Conservation (phyloP, 2,329 filamentous ascomycete genomes). For the Cordyceps farinosa region DNA sequence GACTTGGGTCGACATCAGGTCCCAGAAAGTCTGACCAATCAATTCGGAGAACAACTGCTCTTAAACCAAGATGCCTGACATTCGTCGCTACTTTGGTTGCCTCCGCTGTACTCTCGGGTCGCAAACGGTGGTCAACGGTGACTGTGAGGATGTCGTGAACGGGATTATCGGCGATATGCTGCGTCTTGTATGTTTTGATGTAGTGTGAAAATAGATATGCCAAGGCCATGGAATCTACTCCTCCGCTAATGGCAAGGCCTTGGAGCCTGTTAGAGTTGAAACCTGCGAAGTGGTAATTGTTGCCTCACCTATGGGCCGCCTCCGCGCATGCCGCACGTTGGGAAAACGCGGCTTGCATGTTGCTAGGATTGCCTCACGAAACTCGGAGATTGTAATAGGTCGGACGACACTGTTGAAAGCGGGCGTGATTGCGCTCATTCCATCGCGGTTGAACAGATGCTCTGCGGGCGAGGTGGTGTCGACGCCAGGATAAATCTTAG, state of each 20-base stretch:
- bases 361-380: slow-evolving; percentile 47
- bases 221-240: slow-evolving; percentile 96
- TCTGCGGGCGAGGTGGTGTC: not conserved
- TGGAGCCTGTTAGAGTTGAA: not conserved
- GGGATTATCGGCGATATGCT: slow-evolving; percentile 45
- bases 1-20: slow-evolving; percentile 29
- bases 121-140: slow-evolving; percentile 57
- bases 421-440: slow-evolving; percentile 34
- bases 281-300: not conserved
- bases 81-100: slow-evolving; percentile 43
- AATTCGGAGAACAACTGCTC: slow-evolving; percentile 24
- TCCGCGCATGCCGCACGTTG: slow-evolving; percentile 30
- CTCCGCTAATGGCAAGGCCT: slow-evolving; percentile 84
- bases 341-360: slow-evolving; percentile 50
- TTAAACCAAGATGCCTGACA: slow-evolving; percentile 37
- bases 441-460: slow-evolving; percentile 15
- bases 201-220: slow-evolving; percentile 65
- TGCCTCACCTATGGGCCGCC: slow-evolving; percentile 42
- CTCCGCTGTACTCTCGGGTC: slow-evolving; percentile 50
- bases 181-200: slow-evolving; percentile 29
- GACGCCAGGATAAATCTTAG: not conserved
- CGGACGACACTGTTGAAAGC: slow-evolving; percentile 37
- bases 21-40: slow-evolving; percentile 46
- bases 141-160: slow-evolving; percentile 41
- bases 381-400: slow-evolving; percentile 37